Evolutionary conservation across 495 filamentous ascomycete species (phyloP), one percentile per base, ranked within the genome.

Genomic region (Aspergillus incahuasiensis): DNA sequence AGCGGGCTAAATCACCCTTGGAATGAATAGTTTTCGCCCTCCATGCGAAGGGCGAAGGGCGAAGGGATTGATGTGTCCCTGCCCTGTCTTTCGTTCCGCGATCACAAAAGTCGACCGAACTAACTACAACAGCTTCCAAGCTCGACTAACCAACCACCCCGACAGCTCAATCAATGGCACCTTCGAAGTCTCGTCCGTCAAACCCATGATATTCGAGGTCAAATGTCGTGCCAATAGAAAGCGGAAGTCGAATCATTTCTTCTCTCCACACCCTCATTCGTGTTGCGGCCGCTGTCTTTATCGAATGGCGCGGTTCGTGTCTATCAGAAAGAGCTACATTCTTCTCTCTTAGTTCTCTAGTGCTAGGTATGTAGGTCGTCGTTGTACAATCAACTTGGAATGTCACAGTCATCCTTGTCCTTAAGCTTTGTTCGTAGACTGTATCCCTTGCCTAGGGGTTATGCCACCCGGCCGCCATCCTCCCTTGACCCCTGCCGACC

Each of bases 101-200:
- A 21, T 21, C 30, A 21, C 15, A 16, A 19, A n/a, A 18, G 19
- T 15, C 32, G 3, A 18, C 16, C 21, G 6, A 15, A 49, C 47
- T 34, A 38, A 49, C 16, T 13, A 34, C 48, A 39, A 40, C 38
- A 1, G n/a, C 32, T 12, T 18, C 39, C 32, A 3, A n/a, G n/a
- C n/a, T n/a, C n/a, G n/a, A n/a, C n/a, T n/a, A n/a, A 49, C 16
- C 22, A 38, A 38, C 28, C 32, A 12, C 22, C 22, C 43, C 11
- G 12, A 15, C 7, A n/a, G 24, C 43, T n/a, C 12, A 43, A 11
- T 16, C 6, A 22, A 12, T 24, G 75, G 75, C 75, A 74, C 59
- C 58, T 73, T 78, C 75, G 75, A 78, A 78, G 75, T 73, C 75
- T 78, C 66, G 71, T 76, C 61, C 56, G 66, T 76, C 73, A 68